Percentiles rank a stretch among this genome's conserved stretches.
These are phyloP conservation scores for Fusarium buxicola DNA, from an alignment of 2,329 filamentous ascomycete genomes.

Conservation along the genomic window DNA sequence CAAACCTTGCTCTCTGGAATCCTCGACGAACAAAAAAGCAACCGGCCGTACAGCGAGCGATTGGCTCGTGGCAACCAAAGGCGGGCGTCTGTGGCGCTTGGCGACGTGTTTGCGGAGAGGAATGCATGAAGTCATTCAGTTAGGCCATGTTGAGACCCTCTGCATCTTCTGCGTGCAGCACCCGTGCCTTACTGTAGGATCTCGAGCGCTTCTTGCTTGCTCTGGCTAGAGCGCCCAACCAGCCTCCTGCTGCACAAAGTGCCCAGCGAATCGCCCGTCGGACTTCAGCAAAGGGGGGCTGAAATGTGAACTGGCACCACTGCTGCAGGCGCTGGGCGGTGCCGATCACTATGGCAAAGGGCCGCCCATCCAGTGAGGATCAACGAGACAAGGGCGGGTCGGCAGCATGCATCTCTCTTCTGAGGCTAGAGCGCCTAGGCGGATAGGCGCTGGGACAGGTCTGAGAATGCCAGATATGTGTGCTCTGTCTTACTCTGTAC, in stretches of 20 bases:
- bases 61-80: constrained; percentile 33
- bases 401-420: constrained; percentile 38
- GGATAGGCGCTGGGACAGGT: constrained; percentile 37
- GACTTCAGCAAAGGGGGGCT: constrained; percentile 25
- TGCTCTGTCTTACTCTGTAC: constrained; percentile 34
- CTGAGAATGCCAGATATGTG: constrained; percentile 37
- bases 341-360: constrained; percentile 44
- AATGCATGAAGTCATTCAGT: constrained; percentile 53
- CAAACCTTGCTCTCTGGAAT: constrained; percentile 44
- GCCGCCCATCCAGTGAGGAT: constrained; percentile 31
- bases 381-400: constrained; percentile 32
- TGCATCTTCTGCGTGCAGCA: constrained; percentile 24
- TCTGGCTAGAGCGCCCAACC: constrained; percentile 7
- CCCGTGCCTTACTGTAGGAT: constrained; percentile 29
- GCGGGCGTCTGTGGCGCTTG: constrained; percentile 40
- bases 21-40: constrained; percentile 32
- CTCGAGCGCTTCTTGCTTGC: constrained; percentile 12
- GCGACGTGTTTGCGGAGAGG: constrained; percentile 46
- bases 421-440: constrained; percentile 31
- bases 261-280: constrained; percentile 26
- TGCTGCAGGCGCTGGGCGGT: constrained; percentile 40
- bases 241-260: constrained; percentile 41
- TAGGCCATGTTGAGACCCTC: constrained; percentile 35
- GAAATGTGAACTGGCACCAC: constrained; percentile 47
- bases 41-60: constrained; percentile 27